Evolutionary conservation across 331 rosid genomes (phyloP).

Genomic region (Quercus tomentella): DNA sequence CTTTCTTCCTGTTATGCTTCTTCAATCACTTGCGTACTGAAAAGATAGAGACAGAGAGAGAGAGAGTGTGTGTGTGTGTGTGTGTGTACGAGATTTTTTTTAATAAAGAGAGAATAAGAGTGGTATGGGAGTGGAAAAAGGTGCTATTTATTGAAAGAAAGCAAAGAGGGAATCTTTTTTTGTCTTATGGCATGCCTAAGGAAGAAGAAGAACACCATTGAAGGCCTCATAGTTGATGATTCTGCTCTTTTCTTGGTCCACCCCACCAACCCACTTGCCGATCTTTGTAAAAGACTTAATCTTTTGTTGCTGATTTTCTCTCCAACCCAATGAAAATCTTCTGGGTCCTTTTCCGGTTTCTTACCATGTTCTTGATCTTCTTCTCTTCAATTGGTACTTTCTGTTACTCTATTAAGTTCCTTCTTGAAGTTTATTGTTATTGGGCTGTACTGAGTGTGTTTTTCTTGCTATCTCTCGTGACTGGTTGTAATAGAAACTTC

Average conservation of each 20-base stretch:
- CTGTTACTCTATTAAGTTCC: slow-evolving; percentile 9
- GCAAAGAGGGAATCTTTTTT: slow-evolving; percentile 11
- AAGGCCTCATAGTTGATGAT: slow-evolving; percentile 11
- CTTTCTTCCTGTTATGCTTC: slow-evolving; percentile 7
- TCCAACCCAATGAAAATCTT: slow-evolving; percentile 7
- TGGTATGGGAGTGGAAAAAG: slow-evolving; percentile 3
- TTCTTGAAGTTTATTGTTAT: not conserved
- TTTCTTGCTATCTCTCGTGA: not conserved
- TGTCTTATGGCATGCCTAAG: slow-evolving; percentile 57
- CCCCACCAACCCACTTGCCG: slow-evolving; percentile 25
- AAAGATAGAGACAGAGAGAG: not conserved
- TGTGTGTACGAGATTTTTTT: not conserved
- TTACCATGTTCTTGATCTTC: slow-evolving; percentile 39
- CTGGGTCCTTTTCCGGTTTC: slow-evolving; percentile 11
- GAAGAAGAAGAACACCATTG: slow-evolving; percentile 34
- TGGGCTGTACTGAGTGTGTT: not conserved
- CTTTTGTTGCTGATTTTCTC: slow-evolving; percentile 15
- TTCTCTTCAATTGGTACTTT: slow-evolving; percentile 52
- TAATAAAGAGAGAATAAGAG: not conserved
- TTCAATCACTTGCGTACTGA: not conserved
- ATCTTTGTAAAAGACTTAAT: slow-evolving; percentile 18
- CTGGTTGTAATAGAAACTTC: not conserved
- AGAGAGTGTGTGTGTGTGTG: not conserved
- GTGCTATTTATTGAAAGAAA: not conserved
- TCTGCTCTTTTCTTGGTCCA: slow-evolving; percentile 37